phyloP scores from a whole-genome alignment of 305 asterid species.

The Rubia balearica region DNA sequence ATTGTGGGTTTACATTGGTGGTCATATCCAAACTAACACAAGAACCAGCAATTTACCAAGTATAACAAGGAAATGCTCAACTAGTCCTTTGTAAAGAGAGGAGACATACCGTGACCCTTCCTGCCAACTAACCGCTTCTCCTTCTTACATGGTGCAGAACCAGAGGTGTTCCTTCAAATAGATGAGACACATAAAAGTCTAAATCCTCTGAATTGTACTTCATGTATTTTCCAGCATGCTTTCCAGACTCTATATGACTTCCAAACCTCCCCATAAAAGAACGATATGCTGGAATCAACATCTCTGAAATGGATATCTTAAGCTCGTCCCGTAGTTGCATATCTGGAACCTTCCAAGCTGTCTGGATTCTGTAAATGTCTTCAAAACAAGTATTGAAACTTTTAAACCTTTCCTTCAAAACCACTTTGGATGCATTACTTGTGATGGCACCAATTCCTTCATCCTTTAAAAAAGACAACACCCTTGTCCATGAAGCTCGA shows the following conservation, averaged over 20 bases:
- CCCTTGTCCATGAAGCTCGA: slow-evolving; percentile 87
- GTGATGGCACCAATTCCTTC: slow-evolving; percentile 86
- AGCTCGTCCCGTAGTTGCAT: slow-evolving; percentile 94
- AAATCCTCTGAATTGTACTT: slow-evolving; percentile 82
- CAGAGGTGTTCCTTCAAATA: slow-evolving; percentile 88
- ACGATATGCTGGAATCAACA: slow-evolving; percentile 86
- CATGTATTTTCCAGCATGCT: slow-evolving; percentile 76
- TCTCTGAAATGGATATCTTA: slow-evolving; percentile 85
- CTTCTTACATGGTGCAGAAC: slow-evolving; percentile 81
- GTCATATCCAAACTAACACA: slow-evolving; percentile 33
- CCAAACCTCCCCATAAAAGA: slow-evolving; percentile 87
- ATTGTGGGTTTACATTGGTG: slow-evolving; percentile 28
- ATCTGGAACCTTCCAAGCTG: slow-evolving; percentile 96
- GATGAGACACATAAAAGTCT: slow-evolving; percentile 77
- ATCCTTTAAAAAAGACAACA: slow-evolving; percentile 67
- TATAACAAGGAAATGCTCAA: slow-evolving; percentile 23
- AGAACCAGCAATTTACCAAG: slow-evolving; percentile 25
- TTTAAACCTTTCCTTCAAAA: slow-evolving; percentile 84
- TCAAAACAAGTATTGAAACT: slow-evolving; percentile 85
- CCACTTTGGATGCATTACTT: slow-evolving; percentile 67
- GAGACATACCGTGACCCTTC: slow-evolving; percentile 35
- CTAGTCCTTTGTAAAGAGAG: slow-evolving; percentile 29
- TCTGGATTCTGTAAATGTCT: slow-evolving; percentile 73
- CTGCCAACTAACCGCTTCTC: slow-evolving; percentile 52
- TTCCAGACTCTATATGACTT: slow-evolving; percentile 75